phyloP scores from a whole-genome alignment of 177 flowering plant species.

The Tripterygium wilfordii region DNA sequence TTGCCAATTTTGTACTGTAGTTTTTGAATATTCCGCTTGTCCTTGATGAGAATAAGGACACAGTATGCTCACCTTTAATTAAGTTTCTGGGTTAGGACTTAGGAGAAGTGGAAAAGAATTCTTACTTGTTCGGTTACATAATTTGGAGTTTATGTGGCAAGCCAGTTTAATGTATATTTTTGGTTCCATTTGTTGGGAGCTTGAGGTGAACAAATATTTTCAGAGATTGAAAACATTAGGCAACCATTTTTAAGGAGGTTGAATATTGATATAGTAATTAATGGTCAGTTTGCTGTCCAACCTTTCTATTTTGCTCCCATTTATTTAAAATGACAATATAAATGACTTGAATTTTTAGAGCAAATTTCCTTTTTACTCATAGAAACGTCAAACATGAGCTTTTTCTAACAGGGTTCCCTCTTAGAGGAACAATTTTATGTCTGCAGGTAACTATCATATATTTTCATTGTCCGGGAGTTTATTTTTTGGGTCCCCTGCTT shows the following conservation, averaged over 20 bases:
- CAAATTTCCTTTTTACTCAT: too few relatives aligned
- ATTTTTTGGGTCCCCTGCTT: too few relatives aligned
- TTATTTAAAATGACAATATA: neutral
- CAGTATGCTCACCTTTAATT: conserved; percentile 4
- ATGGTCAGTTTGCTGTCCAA: neutral
- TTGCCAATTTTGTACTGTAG: conserved; percentile 18
- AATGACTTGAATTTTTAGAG: too few relatives aligned
- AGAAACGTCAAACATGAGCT: too few relatives aligned
- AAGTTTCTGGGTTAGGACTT: conserved; percentile 3
- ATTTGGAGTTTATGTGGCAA: conserved; percentile 3
- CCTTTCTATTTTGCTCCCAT: neutral
- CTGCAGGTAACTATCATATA: too few relatives aligned
- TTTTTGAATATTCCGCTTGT: conserved; percentile 17
- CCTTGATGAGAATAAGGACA: conserved; percentile 12
- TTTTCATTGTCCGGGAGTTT: too few relatives aligned
- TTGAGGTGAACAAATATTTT: neutral
- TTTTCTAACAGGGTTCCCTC: too few relatives aligned
- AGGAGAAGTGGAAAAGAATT: conserved; percentile 1
- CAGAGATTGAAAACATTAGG: conserved; percentile 7
- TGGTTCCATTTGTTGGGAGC: conserved; percentile 14
- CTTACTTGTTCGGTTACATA: neutral
- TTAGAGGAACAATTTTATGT: too few relatives aligned
- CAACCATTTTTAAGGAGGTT: conserved; percentile 14
- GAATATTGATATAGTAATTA: conserved; percentile 8
- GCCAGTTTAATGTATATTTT: conserved; percentile 6